Evolutionary conservation across 202 grass and related monocot species (phyloP), one percentile per base, ranked within the genome.

Genomic region (Alloteropsis angusta): DNA sequence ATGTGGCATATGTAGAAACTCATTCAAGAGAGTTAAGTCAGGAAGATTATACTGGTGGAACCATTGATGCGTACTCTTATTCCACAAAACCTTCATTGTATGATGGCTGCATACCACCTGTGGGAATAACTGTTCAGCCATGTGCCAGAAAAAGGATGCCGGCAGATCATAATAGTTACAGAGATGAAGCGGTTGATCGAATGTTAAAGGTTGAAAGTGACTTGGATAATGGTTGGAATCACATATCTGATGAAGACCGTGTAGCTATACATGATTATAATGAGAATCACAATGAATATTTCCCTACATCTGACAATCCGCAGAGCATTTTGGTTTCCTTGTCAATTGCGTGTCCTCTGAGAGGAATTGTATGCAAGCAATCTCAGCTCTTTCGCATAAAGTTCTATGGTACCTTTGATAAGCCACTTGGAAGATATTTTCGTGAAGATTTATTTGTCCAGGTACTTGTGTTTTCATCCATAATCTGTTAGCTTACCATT

Each of bases 291-390:
- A 71, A 50, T 28, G 90, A 93, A 66, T 88, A 91, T 66, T 89
- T 98, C 49, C 75, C 94, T 71, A 77, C 82, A 85, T 88, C 89
- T 54, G 96, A 93, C 42, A 96, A 87, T 78, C 87, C 89, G 32
- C 92, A 95, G 82, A 99, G 91, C 69, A 97, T 99, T 82, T 92
- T 99, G 84, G 96, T 99, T 84, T 95, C 92, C 55, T 83, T 99
- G 50, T 95, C 95, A 64, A 86, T 87, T 59, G 89, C 84, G 49
- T 94, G 87, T 61, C 85, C 81, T 78, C 50, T 49, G 56, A 99
- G 87, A 81, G 82, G 88, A 58, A 87, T 83, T 60, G 90, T 96
- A 77, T 99, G 96, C 83, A 91, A 95, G 67, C 82, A 88, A 66
- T 99, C 92, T 64, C 89, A 93, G 59, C 86, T 99, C 39, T 87